Percentiles rank a stretch among this genome's conserved stretches.
Evolutionary conservation across 1,284 basidiomycete genomes (phyloP).

Genomic region (Heterobasidion irregulare): DNA sequence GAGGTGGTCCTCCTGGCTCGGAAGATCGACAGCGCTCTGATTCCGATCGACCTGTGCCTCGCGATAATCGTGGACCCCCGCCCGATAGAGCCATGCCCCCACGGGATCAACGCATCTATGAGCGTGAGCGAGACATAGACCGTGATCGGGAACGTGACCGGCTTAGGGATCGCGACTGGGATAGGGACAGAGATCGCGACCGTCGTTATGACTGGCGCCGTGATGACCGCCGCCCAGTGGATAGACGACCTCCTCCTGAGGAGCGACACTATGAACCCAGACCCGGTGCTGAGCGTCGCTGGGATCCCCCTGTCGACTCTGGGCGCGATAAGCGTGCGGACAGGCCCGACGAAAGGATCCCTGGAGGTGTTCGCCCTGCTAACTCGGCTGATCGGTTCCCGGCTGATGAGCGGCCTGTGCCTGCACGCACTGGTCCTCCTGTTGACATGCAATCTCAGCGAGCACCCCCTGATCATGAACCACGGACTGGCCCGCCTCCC

Average conservation of each 20-base stretch:
- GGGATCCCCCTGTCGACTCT: conserved; percentile 2
- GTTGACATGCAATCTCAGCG: conserved; percentile 3
- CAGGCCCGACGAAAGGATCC: background rate
- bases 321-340: conserved; percentile 1
- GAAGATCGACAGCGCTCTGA: conserved; percentile 4
- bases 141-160: conserved; percentile 18
- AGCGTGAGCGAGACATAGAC: conserved; percentile 17
- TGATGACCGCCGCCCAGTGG: conserved; percentile 13
- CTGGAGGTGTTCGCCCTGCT: background rate
- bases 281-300: conserved; percentile 14
- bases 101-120: conserved; percentile 11
- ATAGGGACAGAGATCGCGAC: conserved; percentile 2
- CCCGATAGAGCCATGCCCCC: conserved; percentile 11
- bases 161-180: conserved; percentile 16
- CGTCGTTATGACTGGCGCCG: conserved; percentile 13
- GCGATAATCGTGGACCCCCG: conserved; percentile 10
- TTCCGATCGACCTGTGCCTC: conserved; percentile 4
- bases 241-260: conserved; percentile 16
- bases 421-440: background rate
- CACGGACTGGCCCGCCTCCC: conserved; percentile 1
- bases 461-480: conserved; percentile 3
- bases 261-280: conserved; percentile 17
- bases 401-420: conserved; percentile 14
- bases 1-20: background rate
- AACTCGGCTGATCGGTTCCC: background rate